These are phyloP conservation scores for Xylariaceae sp. DNA, from an alignment of 2,329 filamentous ascomycete genomes.

Conservation along the genomic window DNA sequence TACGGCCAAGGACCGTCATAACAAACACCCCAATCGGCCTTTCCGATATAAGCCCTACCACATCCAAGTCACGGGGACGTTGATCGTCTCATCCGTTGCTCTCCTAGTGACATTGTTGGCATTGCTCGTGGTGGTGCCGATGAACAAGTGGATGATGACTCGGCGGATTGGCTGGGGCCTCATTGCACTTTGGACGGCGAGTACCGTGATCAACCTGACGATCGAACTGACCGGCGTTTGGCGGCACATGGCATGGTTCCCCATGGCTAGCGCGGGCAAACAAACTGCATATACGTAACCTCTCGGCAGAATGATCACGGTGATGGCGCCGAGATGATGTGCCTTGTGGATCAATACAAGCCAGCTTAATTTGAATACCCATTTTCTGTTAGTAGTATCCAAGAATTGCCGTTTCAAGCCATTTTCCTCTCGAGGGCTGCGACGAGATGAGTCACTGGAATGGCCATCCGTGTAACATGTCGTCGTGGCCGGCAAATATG, in stretches of 20 bases:
- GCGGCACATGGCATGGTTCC: slow-evolving; percentile 33
- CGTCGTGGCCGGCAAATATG: slow-evolving; percentile 3
- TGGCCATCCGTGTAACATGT: slow-evolving; percentile 4
- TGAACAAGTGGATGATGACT: slow-evolving; percentile 82
- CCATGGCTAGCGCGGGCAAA: slow-evolving; percentile 7
- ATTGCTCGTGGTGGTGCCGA: slow-evolving; percentile 72
- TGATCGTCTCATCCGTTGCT: slow-evolving; percentile 81
- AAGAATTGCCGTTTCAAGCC: not conserved
- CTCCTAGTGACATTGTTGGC: slow-evolving; percentile 74
- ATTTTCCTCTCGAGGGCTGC: not conserved
- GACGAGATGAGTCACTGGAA: slow-evolving; percentile 4
- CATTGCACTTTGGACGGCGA: slow-evolving; percentile 73
- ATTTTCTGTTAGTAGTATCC: not conserved
- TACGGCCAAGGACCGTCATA: slow-evolving; percentile 59
- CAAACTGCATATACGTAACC: slow-evolving; percentile 16
- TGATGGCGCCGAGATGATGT: slow-evolving; percentile 8
- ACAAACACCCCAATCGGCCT: slow-evolving; percentile 60
- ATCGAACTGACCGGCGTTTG: slow-evolving; percentile 65
- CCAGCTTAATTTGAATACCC: slow-evolving; percentile 4
- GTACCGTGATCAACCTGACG: slow-evolving; percentile 74
- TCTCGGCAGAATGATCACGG: not conserved
- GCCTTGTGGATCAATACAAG: slow-evolving; percentile 10
- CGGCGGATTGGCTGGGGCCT: slow-evolving; percentile 74
- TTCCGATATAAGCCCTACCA: slow-evolving; percentile 70
- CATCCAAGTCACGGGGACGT: slow-evolving; percentile 76